Evolutionary conservation across 2,329 filamentous ascomycete species (phyloP), one percentile per base, ranked within the genome.

Genomic region (Moelleriella libera): DNA sequence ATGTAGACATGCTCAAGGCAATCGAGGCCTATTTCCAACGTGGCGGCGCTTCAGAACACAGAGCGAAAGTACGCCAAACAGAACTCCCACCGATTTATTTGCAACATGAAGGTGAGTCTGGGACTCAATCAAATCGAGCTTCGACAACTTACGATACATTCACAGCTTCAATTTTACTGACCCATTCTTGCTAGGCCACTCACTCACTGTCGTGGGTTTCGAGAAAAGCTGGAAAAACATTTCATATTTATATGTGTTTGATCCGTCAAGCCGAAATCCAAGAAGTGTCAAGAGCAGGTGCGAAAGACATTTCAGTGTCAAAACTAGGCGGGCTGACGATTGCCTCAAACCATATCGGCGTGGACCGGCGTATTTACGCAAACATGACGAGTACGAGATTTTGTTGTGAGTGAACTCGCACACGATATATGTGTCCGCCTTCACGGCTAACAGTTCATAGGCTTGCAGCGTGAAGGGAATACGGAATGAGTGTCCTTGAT

Each of bases 121-220:
- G 8, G 14, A 14, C 2, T 54, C 53, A 21, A 21, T 21, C 3
- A 2, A 21, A 2, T 21, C 21, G 21, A 21, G 21, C 21, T 21
- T 21, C 21, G 21, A 3, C 21, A 3, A 21, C 21, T 21, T 21
- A 21, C 21, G 2, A 3, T 21, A 21, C 21, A 21, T 21, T 21
- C 21, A 21, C 21, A 21, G 34, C 34, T 37, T 37, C 34, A 12
- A 37, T 8, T 3, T 8, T 9, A 12, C 34, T 37, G 34, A 37
- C 34, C 8, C 8, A 37, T 37, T 37, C 34, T 12, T 9, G 8
- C 44, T 53, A 74, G 87, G 88, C 3, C 90, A 97, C 62, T 96
- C 89, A 1, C 72, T 95, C 69, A 94, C 88, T 1, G 88, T 97
- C 46, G 72, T 97, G 47, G 90, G 90, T 0, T 72, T 94, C 30